Base-by-base conservation (phyloP, 768 basidiomycete genomes). In the Leccinum rimulosum region DNA sequence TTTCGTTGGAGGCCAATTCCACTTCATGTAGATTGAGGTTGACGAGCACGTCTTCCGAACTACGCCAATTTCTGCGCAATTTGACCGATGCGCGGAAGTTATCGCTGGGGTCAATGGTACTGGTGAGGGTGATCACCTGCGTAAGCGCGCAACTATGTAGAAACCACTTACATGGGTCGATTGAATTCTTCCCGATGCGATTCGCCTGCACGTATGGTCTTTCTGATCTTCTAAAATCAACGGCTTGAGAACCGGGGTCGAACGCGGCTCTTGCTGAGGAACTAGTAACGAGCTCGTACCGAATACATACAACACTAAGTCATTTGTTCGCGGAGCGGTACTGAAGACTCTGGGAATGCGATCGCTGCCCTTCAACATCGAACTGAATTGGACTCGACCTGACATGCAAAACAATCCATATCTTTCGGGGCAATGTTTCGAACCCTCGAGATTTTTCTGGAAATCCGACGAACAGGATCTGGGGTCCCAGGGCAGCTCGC, bases 361-460 rank as follows among this genome's bases (percentile, higher is more conserved):
- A 22, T 22, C 1, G 22, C 22, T 22, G 22, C 1, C 22, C 22
- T 22, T 22, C 1, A 22, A 22, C 22, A 22, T 22, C 22, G 22
- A 22, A 22, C 22, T 22, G 22, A 22, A 22, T 22, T 22, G 22
- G 22, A 22, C 22, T 22, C 22, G 22, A 22, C 22, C 22, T 22
- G 22, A 22, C 22, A 22, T 22, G 22, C 22, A 22, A 22, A 22
- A 22, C 22, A 22, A 22, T 22, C 22, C 22, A 22, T 22, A 36
- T n/a, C n/a, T n/a, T n/a, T n/a, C n/a, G n/a, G n/a, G n/a, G n/a
- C n/a, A n/a, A n/a, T n/a, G n/a, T n/a, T n/a, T n/a, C n/a, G 51
- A 15, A 22, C 22, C 22, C 22, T 22, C 22, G 40, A 50, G 59
- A 68, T 45, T 51, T 48, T 61, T 66, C 66, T 57, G 54, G 68